A percentile compares a stretch with the other conserved stretches of the same genome.
These are phyloP conservation scores for Pythium dissotocum DNA, from an alignment of 352 stramenopile genomes.

Conservation along the genomic window DNA sequence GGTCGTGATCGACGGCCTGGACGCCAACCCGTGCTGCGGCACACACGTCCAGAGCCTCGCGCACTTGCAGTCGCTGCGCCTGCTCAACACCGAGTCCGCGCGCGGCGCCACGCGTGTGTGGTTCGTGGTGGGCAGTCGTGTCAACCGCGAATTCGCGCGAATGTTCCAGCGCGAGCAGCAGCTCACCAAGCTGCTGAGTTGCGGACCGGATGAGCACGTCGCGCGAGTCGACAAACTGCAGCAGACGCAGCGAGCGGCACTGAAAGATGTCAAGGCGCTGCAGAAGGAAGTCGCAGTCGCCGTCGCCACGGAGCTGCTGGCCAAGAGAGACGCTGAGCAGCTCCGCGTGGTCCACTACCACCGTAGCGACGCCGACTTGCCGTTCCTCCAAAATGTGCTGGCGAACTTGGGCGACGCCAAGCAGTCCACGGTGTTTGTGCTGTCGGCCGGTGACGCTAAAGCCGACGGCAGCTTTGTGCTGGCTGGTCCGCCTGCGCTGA, in stretches of 20 bases:
- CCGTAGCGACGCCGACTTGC: conserved; percentile 57
- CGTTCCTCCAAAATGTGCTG: conserved; percentile 68
- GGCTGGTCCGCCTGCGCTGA: conserved; percentile 53
- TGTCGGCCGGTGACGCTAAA: conserved; percentile 48
- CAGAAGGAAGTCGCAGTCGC: conserved; percentile 67
- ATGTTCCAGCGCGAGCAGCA: conserved; percentile 69
- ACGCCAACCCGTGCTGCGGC: conserved; percentile 88
- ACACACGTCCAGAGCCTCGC: conserved; percentile 80
- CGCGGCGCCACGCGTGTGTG: conserved; percentile 70
- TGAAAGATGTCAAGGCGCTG: conserved; percentile 71
- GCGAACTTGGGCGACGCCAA: conserved; percentile 45
- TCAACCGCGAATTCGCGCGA: conserved; percentile 74
- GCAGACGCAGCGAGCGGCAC: conserved; percentile 50
- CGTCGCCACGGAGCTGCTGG: conserved; percentile 48
- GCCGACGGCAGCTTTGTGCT: conserved; percentile 74
- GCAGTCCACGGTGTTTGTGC: conserved; percentile 39
- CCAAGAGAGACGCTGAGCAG: conserved; percentile 22
- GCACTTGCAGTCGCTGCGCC: conserved; percentile 72
- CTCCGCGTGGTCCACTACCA: conserved; percentile 51
- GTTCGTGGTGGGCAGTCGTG: conserved; percentile 83
- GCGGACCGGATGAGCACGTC: conserved; percentile 61
- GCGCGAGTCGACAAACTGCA: conserved; percentile 67
- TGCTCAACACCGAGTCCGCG: conserved; percentile 74
- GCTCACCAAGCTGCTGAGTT: conserved; percentile 77
- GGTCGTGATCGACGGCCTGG: conserved; percentile 81